Conservation (phyloP, 768 basidiomycete species). For the Lactarius trivialis region DNA sequence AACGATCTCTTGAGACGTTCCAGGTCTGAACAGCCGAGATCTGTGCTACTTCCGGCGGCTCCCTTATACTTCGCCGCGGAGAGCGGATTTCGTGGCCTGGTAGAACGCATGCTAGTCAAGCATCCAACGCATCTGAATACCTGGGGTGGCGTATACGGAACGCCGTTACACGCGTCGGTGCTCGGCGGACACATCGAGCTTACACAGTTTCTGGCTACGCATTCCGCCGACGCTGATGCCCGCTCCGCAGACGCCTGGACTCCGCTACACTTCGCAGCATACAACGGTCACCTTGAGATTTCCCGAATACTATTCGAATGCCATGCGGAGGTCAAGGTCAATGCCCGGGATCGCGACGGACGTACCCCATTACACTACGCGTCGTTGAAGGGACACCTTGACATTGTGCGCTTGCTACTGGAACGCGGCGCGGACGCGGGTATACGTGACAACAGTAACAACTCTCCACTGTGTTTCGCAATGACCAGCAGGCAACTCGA, state of each 20-base stretch:
- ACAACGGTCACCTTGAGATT: not conserved
- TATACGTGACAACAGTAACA: not conserved
- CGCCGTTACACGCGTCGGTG: not conserved
- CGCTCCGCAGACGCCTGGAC: not conserved
- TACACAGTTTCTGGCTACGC: not conserved
- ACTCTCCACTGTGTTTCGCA: not conserved
- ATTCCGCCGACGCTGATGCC: not conserved
- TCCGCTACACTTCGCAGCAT: not conserved
- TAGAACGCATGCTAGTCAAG: not conserved
- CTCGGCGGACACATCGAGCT: not conserved
- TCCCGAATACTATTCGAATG: not conserved
- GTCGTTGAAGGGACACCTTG: not conserved
- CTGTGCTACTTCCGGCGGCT: not conserved
- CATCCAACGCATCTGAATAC: not conserved
- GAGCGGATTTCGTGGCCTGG: not conserved
- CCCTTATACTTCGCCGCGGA: not conserved
- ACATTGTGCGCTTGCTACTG: not conserved
- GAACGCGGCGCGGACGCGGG: not conserved
- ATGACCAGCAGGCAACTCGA: not conserved
- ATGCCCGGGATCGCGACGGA: not conserved
- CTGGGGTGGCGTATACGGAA: not conserved
- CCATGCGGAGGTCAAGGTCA: not conserved
- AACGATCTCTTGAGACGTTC: not conserved
- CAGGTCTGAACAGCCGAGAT: not conserved
- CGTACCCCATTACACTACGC: not conserved